These are phyloP conservation scores for Phyllosticta paracitricarpa DNA, from an alignment of 2,329 filamentous ascomycete species.

Conservation along the genomic window DNA sequence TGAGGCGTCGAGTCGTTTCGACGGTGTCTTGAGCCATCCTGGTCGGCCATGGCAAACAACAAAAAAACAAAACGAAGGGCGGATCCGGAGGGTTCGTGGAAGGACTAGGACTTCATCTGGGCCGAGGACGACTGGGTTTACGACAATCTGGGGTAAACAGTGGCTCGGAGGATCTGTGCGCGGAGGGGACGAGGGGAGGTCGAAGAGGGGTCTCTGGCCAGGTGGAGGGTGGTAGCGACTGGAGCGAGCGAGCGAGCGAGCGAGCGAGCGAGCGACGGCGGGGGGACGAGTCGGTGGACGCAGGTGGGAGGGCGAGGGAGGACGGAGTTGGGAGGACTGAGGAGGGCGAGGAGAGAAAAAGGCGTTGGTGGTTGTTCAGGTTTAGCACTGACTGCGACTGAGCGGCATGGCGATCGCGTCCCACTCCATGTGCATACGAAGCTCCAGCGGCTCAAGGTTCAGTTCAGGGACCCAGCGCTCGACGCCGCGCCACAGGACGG, in stretches of 20 bases:
- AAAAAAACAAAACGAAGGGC: constrained; percentile 2
- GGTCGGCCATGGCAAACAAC: constrained; percentile 3
- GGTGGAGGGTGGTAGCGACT: neutral
- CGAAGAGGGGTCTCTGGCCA: constrained; percentile 1
- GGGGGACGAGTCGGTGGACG: neutral
- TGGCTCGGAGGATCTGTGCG: constrained; percentile 9
- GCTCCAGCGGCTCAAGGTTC: neutral
- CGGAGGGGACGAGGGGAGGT: constrained; percentile 7
- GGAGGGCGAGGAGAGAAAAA: neutral
- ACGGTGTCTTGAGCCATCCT: constrained; percentile 24
- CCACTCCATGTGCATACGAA: neutral
- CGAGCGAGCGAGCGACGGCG: neutral
- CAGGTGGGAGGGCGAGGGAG: neutral
- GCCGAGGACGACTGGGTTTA: neutral
- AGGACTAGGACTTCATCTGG: constrained; percentile 5
- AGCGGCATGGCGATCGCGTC: neutral
- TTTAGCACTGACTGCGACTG: neutral
- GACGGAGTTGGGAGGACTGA: neutral
- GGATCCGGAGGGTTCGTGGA: neutral
- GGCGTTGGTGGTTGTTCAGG: neutral
- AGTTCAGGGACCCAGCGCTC: neutral
- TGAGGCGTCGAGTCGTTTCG: constrained; percentile 41
- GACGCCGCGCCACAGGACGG: neutral
- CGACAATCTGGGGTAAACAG: constrained; percentile 11
- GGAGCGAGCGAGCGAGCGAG: neutral